Conservation (phyloP, 1,284 basidiomycete genomes). For the Athelia psychrophila region DNA sequence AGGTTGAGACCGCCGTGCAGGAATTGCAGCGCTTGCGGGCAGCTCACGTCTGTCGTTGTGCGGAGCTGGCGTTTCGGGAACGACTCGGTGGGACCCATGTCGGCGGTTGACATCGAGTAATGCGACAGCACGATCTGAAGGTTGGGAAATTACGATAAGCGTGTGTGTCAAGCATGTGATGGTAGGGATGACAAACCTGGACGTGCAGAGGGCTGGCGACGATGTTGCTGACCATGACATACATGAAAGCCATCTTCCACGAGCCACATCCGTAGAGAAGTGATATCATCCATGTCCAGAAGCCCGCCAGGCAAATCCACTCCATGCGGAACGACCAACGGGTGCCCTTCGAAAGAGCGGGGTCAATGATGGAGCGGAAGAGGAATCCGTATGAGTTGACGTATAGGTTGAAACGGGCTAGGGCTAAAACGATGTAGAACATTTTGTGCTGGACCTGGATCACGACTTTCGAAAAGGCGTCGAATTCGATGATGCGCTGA, state of each 20-base stretch:
- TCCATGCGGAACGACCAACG: conserved; percentile 76
- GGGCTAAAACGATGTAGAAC: conserved; percentile 90
- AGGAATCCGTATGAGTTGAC: conserved; percentile 84
- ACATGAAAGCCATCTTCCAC: conserved; percentile 64
- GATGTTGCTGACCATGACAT: conserved; percentile 77
- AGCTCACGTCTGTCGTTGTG: conserved; percentile 95
- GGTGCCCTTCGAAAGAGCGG: conserved; percentile 57
- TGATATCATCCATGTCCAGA: conserved; percentile 79
- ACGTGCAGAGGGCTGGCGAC: conserved; percentile 84
- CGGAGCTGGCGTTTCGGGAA: conserved; percentile 93
- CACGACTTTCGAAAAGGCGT: conserved; percentile 65
- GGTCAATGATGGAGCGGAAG: conserved; percentile 58
- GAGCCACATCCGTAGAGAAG: conserved; percentile 66
- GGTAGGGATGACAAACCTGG: conserved; percentile 49
- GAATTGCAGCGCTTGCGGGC: conserved; percentile 81
- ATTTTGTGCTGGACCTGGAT: conserved; percentile 86
- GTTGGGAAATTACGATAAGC: conserved; percentile 1
- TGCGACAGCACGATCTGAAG: conserved; percentile 94
- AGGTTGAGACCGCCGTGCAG: conserved; percentile 48
- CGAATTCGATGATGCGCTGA: conserved; percentile 83
- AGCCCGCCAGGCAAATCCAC: conserved; percentile 63
- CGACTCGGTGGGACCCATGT: conserved; percentile 88
- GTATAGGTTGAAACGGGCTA: conserved; percentile 97
- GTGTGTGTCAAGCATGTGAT: conserved; percentile 1
- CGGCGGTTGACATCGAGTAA: conserved; percentile 93